These are phyloP conservation scores for Lodderomyces parapsilosis DNA, from an alignment of 1,139 yeast genomes.

Conservation along the genomic window DNA sequence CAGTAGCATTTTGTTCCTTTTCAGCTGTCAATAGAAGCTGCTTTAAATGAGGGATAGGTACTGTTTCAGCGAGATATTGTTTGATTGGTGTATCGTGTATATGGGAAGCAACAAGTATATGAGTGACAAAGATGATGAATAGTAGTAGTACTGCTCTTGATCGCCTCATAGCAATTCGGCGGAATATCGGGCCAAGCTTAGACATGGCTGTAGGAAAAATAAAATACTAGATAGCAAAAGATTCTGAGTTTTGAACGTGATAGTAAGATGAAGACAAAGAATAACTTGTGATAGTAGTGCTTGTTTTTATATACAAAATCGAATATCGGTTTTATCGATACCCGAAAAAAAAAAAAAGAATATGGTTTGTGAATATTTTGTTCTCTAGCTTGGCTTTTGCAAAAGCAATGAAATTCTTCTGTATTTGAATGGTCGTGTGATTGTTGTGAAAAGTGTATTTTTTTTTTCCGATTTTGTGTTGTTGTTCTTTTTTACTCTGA, in stretches of 20 bases:
- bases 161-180: slow-evolving; percentile 15
- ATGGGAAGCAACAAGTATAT: slow-evolving; percentile 17
- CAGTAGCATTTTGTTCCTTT: not conserved
- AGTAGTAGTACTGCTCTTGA: slow-evolving; percentile 20
- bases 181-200: not conserved
- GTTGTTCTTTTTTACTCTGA: too few relatives aligned
- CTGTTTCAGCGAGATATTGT: slow-evolving; percentile 4
- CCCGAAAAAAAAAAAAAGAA: too few relatives aligned
- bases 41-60: not conserved
- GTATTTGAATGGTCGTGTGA: not conserved
- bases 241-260: too few relatives aligned
- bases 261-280: too few relatives aligned
- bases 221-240: not conserved
- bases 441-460: not conserved
- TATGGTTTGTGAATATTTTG: too few relatives aligned
- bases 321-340: not conserved
- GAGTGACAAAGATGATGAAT: slow-evolving; percentile 17
- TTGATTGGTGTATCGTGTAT: slow-evolving; percentile 9
- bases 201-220: not conserved
- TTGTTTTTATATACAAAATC: not conserved
- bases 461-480: not conserved
- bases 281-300: too few relatives aligned
- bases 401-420: not conserved
- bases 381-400: too few relatives aligned
- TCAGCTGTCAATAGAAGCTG: slow-evolving; percentile 1